A percentile compares a stretch with the other conserved stretches of the same genome.
phyloP scores from a whole-genome alignment of 768 basidiomycete species.

The Xerocomus potaroensis region DNA sequence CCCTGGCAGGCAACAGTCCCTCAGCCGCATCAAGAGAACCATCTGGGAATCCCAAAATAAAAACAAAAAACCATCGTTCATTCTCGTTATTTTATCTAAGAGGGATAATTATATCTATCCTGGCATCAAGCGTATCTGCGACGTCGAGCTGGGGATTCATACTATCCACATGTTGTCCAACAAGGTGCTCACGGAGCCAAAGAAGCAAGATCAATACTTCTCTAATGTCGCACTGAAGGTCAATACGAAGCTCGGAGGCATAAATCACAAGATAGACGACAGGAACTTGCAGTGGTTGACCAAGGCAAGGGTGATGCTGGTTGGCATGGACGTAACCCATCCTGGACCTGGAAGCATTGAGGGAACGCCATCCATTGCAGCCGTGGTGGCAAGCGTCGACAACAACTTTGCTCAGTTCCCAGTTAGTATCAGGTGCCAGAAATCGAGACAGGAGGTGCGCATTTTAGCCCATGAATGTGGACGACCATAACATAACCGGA shows the following conservation, averaged over 20 bases:
- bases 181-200: constrained; percentile 53
- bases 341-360: constrained; percentile 61
- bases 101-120: constrained; percentile 76
- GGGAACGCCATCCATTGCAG: constrained; percentile 80
- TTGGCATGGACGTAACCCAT: constrained; percentile 84
- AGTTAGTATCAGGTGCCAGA: constrained; percentile 65
- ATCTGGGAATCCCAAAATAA: constrained; percentile 32
- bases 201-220: constrained; percentile 73
- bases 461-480: not conserved
- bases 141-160: constrained; percentile 68
- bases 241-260: constrained; percentile 78
- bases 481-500: not conserved
- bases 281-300: constrained; percentile 60
- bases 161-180: constrained; percentile 67
- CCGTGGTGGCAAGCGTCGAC: constrained; percentile 76
- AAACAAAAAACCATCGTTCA: constrained; percentile 49
- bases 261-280: constrained; percentile 70
- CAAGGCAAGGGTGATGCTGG: constrained; percentile 70
- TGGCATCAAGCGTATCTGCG: constrained; percentile 74
- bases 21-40: constrained; percentile 37
- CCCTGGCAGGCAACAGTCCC: constrained; percentile 35
- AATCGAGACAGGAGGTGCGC: constrained; percentile 30
- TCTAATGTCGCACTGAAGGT: constrained; percentile 80
- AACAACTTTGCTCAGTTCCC: constrained; percentile 71
- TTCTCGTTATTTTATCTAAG: constrained; percentile 66